These are phyloP conservation scores for Beauveria medogensis DNA, from an alignment of 2,329 filamentous ascomycete genomes.

Conservation along the genomic window DNA sequence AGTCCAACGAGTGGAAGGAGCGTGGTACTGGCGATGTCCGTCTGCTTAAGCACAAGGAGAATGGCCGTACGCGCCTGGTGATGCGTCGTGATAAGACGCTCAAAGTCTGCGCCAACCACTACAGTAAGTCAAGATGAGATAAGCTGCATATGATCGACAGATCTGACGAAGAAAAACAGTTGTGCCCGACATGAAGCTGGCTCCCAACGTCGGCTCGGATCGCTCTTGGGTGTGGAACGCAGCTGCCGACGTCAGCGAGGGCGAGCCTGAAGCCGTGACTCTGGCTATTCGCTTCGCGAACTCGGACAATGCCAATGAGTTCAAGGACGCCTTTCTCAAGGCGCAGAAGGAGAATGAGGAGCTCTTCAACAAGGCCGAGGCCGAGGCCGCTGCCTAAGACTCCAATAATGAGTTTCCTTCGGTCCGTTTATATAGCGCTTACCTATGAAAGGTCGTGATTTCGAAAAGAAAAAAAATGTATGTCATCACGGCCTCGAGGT, in stretches of 20 bases:
- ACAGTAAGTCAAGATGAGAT: slow-evolving; percentile 58
- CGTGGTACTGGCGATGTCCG: slow-evolving; percentile 93
- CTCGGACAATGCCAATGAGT: slow-evolving; percentile 92
- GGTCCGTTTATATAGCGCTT: too few species aligned
- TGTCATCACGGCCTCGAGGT: slow-evolving; percentile 11
- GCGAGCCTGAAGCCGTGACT: slow-evolving; percentile 91
- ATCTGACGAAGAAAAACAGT: slow-evolving; percentile 37
- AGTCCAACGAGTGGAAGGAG: slow-evolving; percentile 97
- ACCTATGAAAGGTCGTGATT: too few species aligned
- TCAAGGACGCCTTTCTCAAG: slow-evolving; percentile 97
- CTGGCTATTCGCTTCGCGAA: slow-evolving; percentile 97
- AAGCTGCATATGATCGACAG: neutral
- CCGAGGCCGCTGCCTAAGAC: slow-evolving; percentile 17
- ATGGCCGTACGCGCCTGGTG: slow-evolving; percentile 92
- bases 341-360: slow-evolving; percentile 93
- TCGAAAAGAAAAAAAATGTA: too few species aligned
- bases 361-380: slow-evolving; percentile 55
- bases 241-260: slow-evolving; percentile 94
- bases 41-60: slow-evolving; percentile 97
- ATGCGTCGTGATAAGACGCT: slow-evolving; percentile 99
- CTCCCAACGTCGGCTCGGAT: slow-evolving; percentile 94
- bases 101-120: slow-evolving; percentile 99
- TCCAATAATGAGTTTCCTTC: too few species aligned
- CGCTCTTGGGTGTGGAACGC: slow-evolving; percentile 99
- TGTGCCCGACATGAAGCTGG: slow-evolving; percentile 97